Percentiles rank a stretch among this genome's conserved stretches.
These are phyloP conservation scores for Pleurotus salmoneostramineus DNA, from an alignment of 768 basidiomycete species.

Conservation along the genomic window DNA sequence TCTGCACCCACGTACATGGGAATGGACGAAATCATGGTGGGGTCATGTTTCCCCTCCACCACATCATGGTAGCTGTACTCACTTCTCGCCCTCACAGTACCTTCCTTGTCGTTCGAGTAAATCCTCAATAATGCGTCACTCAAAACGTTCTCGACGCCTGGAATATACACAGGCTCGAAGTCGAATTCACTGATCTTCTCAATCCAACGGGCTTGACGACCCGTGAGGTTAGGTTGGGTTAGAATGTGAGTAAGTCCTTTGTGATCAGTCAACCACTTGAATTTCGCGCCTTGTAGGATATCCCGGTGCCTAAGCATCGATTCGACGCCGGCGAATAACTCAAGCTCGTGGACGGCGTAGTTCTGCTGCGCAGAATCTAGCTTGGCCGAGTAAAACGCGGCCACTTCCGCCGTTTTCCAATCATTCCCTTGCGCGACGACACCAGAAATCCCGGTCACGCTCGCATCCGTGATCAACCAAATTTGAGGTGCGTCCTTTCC, in stretches of 20 bases:
- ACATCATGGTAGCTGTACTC: conserved; percentile 12
- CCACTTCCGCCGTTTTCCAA: conserved; percentile 20
- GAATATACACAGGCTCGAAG: conserved; percentile 14
- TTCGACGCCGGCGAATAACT: conserved; percentile 9
- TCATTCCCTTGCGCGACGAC: conserved; percentile 8
- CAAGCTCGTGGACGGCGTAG: conserved; percentile 25
- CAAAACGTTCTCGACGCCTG: conserved; percentile 13
- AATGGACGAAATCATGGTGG: neutral
- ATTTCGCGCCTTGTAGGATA: conserved; percentile 6
- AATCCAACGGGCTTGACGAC: conserved; percentile 12
- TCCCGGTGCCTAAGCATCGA: conserved; percentile 8
- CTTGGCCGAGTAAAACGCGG: conserved; percentile 19
- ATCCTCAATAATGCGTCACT: conserved; percentile 28
- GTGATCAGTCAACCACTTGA: conserved; percentile 11
- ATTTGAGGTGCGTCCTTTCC: conserved; percentile 6
- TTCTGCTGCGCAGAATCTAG: conserved; percentile 20
- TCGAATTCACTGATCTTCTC: conserved; percentile 13
- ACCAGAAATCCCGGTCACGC: conserved; percentile 13
- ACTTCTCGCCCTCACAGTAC: conserved; percentile 9
- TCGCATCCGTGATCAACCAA: conserved; percentile 17
- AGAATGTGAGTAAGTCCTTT: conserved; percentile 2
- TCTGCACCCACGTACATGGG: neutral
- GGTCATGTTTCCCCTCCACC: neutral
- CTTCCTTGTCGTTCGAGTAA: conserved; percentile 11
- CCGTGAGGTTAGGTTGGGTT: conserved; percentile 8